phyloP scores from a whole-genome alignment of 176 grass and related monocot genomes.

The Saccharum officinarum region DNA sequence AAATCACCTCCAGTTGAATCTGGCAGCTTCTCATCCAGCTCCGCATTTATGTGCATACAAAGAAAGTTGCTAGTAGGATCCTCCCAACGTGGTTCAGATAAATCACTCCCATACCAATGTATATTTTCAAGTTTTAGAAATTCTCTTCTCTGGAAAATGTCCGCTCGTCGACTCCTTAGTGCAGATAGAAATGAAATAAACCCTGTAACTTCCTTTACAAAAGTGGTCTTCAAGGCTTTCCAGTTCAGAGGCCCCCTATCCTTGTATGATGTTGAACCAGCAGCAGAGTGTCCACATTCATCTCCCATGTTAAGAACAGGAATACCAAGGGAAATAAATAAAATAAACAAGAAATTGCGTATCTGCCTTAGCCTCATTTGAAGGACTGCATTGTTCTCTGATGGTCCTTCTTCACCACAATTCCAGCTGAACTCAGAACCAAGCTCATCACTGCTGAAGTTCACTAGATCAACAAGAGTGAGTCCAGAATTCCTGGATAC shows the following conservation, averaged over 20 bases:
- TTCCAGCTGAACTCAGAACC: conserved; percentile 88
- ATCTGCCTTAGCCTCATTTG: conserved; percentile 79
- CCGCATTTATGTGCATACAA: conserved; percentile 63
- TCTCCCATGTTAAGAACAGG: conserved; percentile 95
- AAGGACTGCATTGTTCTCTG: conserved; percentile 64
- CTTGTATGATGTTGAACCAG: conserved; percentile 63
- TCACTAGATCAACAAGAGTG: conserved; percentile 84
- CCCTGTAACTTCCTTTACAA: conserved; percentile 66
- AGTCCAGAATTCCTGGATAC: conserved; percentile 87
- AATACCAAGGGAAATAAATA: conserved; percentile 80
- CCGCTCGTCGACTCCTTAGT: conserved; percentile 56
- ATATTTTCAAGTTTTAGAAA: conserved; percentile 93
- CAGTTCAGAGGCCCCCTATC: conserved; percentile 73
- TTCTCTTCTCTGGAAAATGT: conserved; percentile 75
- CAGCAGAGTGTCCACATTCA: conserved; percentile 72
- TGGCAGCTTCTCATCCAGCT: conserved; percentile 27
- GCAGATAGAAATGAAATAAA: conserved; percentile 81
- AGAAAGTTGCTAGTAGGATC: conserved; percentile 68
- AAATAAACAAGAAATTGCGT: conserved; percentile 78
- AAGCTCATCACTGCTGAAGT: conserved; percentile 62
- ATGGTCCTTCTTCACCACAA: conserved; percentile 82
- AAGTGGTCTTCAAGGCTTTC: conserved; percentile 59
- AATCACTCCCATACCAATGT: conserved; percentile 68
- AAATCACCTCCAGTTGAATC: conserved; percentile 53
- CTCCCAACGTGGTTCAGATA: conserved; percentile 68